These are phyloP conservation scores for Neurospora sp. DNA, from an alignment of 495 filamentous ascomycete species.

Conservation along the genomic window DNA sequence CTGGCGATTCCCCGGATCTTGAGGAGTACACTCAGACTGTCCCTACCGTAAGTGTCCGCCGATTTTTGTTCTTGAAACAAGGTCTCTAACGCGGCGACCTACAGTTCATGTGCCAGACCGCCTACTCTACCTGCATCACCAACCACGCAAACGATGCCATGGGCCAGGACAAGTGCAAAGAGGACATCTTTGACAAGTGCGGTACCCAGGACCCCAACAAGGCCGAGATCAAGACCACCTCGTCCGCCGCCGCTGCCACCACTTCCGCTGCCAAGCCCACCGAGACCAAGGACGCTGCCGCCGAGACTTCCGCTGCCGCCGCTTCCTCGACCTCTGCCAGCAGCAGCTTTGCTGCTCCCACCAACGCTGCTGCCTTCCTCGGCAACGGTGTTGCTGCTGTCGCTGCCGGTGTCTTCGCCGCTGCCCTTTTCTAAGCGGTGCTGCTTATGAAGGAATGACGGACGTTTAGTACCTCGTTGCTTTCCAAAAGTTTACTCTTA, in stretches of 20 bases:
- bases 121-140: constrained; percentile 20
- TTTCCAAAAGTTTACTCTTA: not conserved
- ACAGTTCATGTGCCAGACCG: constrained; percentile 25
- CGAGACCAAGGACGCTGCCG: not conserved
- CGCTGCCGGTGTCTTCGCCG: constrained; percentile 26
- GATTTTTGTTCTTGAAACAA: not conserved
- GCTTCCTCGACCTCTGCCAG: constrained; percentile 3
- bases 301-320: constrained; percentile 1
- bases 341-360: constrained; percentile 11
- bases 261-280: constrained; percentile 6
- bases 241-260: not conserved
- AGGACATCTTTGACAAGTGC: constrained; percentile 23
- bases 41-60: constrained; percentile 18
- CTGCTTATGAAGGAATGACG: not conserved
- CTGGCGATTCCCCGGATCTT: constrained; percentile 25
- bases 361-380: constrained; percentile 12
- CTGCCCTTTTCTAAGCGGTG: constrained; percentile 19
- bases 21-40: constrained; percentile 29
- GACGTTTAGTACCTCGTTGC: not conserved
- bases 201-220: constrained; percentile 24
- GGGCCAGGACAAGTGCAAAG: constrained; percentile 24
- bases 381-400: constrained; percentile 22
- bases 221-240: constrained; percentile 8
- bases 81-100: not conserved
- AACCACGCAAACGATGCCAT: constrained; percentile 13